Evolutionary conservation across 2,329 filamentous ascomycete genomes (phyloP).

Genomic region (Didymella arachidicola): DNA sequence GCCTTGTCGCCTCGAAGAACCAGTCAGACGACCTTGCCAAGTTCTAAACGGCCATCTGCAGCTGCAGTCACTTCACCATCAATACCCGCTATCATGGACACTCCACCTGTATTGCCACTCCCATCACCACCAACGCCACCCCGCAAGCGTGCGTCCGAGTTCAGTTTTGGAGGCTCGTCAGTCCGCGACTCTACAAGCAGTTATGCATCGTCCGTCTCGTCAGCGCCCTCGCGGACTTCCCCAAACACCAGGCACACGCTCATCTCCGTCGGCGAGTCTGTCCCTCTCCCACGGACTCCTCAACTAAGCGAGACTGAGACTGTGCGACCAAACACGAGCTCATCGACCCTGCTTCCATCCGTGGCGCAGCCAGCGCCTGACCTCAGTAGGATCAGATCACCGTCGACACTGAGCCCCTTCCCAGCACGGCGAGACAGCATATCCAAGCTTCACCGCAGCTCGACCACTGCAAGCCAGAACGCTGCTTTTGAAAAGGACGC

Average conservation of each 20-base stretch:
- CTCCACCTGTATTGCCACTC: not conserved
- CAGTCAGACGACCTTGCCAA: not conserved
- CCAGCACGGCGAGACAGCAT: constrained; percentile 31
- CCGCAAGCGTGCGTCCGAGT: constrained; percentile 36
- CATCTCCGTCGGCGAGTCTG: constrained; percentile 23
- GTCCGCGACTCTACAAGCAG: constrained; percentile 79
- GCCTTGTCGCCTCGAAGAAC: constrained; percentile 1
- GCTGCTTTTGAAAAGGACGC: constrained; percentile 52
- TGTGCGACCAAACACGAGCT: not conserved
- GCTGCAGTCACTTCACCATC: not conserved
- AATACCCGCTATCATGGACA: not conserved
- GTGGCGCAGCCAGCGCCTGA: constrained; percentile 9
- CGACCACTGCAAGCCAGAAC: constrained; percentile 45
- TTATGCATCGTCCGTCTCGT: constrained; percentile 85
- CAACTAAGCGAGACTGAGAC: constrained; percentile 30
- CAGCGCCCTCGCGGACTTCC: constrained; percentile 22
- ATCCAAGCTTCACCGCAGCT: constrained; percentile 40
- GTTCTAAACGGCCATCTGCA: not conserved
- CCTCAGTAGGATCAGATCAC: constrained; percentile 22
- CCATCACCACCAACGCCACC: constrained; percentile 11
- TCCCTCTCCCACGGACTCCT: constrained; percentile 24
- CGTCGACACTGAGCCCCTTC: constrained; percentile 32
- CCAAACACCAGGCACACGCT: constrained; percentile 20
- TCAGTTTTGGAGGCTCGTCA: constrained; percentile 70
- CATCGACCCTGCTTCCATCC: constrained; percentile 31